Conservation (phyloP, 306 rosid species). For the Mimosa pudica region DNA sequence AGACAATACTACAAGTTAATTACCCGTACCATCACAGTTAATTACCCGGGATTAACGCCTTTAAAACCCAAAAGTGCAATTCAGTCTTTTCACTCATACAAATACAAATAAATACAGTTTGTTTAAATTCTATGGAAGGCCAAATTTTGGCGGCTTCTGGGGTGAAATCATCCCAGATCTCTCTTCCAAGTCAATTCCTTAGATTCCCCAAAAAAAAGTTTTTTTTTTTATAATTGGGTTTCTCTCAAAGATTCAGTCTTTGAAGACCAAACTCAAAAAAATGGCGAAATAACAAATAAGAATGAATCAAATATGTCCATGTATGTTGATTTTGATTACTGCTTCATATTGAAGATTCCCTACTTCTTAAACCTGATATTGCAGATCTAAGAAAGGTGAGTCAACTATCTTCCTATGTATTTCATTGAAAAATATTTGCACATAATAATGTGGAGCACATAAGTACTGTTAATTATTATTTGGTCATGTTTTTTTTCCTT, state of each 20-base stretch:
- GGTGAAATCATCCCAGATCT: constrained; percentile 34
- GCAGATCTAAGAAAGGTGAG: constrained; percentile 48
- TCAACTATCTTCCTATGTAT: constrained; percentile 3
- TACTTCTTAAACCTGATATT: constrained; percentile 7
- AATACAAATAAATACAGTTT: background rate
- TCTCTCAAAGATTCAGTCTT: background rate
- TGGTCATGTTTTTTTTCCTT: constrained; percentile 7
- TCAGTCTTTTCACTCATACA: constrained; percentile 36
- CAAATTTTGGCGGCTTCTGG: constrained; percentile 41
- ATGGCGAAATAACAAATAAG: background rate
- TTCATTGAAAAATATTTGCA: background rate
- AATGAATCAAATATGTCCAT: background rate
- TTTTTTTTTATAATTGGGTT: background rate
- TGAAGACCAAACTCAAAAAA: background rate
- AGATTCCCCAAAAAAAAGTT: background rate
- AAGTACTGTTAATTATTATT: constrained; percentile 22
- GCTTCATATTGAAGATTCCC: constrained; percentile 24
- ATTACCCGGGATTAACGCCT: no score
- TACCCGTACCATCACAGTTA: no score
- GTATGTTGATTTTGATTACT: background rate
- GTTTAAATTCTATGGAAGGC: constrained; percentile 19
- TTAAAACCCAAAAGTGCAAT: constrained; percentile 14
- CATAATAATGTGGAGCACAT: constrained; percentile 19
- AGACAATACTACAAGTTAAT: background rate
- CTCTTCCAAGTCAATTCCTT: background rate